phyloP scores from a whole-genome alignment of 768 basidiomycete genomes.

The Boletus reticuloceps region DNA sequence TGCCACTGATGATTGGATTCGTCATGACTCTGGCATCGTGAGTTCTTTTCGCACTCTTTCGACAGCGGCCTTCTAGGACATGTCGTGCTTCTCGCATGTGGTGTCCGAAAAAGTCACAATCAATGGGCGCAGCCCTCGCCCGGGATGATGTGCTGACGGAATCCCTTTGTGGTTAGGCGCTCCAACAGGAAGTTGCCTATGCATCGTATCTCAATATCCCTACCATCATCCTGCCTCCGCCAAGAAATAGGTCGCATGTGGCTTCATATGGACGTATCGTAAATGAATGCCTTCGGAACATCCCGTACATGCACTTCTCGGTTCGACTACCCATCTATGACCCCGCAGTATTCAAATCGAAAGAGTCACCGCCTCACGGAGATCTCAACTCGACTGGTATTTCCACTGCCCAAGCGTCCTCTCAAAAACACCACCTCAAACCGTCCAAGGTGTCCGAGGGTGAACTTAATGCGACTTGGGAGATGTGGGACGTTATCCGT shows the following conservation, averaged over 20 bases:
- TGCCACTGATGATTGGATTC: constrained; percentile 87
- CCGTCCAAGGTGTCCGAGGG: constrained; percentile 44
- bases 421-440: constrained; percentile 22
- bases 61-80: constrained; percentile 3
- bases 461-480: constrained; percentile 82
- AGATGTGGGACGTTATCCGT: constrained; percentile 97
- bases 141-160: constrained; percentile 12
- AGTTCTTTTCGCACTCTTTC: constrained; percentile 31
- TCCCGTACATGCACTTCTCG: constrained; percentile 75
- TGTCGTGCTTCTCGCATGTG: constrained; percentile 14
- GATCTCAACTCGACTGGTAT: constrained; percentile 30
- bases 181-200: constrained; percentile 90
- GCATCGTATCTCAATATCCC: constrained; percentile 89
- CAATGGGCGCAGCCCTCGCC: constrained; percentile 18
- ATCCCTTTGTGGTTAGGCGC: constrained; percentile 52
- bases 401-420: constrained; percentile 18
- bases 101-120: constrained; percentile 10
- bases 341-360: constrained; percentile 55
- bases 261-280: constrained; percentile 93
- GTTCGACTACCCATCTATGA: constrained; percentile 83
- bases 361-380: constrained; percentile 25
- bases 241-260: constrained; percentile 76
- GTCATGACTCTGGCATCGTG: constrained; percentile 95
- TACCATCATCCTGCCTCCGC: constrained; percentile 85
- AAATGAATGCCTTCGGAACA: constrained; percentile 68